Percentiles rank a stretch among this genome's conserved stretches.
Conservation (phyloP, 805 yeast species). For the Jamesozyma lodderae region DNA sequence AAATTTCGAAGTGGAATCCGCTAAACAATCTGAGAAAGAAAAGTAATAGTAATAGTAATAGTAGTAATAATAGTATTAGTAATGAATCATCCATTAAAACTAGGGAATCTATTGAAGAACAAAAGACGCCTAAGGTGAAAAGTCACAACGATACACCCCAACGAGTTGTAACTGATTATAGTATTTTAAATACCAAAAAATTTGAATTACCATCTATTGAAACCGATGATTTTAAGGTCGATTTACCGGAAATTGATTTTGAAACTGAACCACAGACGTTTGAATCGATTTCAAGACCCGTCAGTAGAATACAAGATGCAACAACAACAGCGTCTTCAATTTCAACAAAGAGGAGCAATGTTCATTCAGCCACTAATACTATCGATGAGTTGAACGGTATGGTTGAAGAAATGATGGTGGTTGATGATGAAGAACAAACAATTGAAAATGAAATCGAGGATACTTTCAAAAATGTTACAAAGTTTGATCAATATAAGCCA, state of each 20-base stretch:
- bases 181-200: conserved; percentile 10
- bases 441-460: conserved; percentile 8
- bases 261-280: neutral
- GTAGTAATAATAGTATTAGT: conserved; percentile 5
- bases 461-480: conserved; percentile 23
- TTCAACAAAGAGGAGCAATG: conserved; percentile 7
- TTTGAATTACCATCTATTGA: conserved; percentile 22
- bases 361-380: conserved; percentile 12
- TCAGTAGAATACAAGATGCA: neutral
- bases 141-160: neutral
- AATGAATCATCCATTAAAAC: neutral
- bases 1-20: conserved; percentile 27
- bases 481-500: conserved; percentile 25
- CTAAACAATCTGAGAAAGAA: conserved; percentile 22
- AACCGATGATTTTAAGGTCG: conserved; percentile 16
- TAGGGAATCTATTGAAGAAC: neutral
- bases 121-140: neutral
- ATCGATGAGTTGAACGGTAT: conserved; percentile 29
- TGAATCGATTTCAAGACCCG: neutral
- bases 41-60: conserved; percentile 12
- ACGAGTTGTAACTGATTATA: conserved; percentile 9
- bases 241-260: conserved; percentile 11
- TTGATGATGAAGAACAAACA: conserved; percentile 3
- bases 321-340: neutral
- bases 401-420: conserved; percentile 29